Percentiles rank a stretch among this genome's conserved stretches.
Evolutionary conservation across 106 monocot species (phyloP).

Genomic region (Dendrobium huoshanense): DNA sequence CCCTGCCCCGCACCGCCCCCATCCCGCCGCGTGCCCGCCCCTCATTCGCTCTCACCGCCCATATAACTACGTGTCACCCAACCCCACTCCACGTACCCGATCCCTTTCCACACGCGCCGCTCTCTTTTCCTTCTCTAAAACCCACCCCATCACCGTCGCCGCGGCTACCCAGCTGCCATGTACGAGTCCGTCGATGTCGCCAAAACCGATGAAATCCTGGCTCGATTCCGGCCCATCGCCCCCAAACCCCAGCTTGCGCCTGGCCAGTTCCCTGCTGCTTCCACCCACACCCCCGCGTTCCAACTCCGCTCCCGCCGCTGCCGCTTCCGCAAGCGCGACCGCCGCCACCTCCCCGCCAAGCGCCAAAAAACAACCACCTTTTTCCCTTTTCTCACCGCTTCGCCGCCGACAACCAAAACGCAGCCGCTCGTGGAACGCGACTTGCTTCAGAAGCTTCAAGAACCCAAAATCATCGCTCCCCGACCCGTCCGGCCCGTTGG

Average conservation of each 20-base stretch:
- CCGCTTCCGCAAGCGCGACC: slow-evolving; percentile 4
- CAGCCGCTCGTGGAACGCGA: slow-evolving; percentile 21
- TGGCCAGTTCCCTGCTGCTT: slow-evolving; percentile 2
- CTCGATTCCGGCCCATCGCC: slow-evolving; percentile 82
- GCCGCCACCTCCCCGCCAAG: not conserved
- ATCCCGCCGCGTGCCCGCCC: not conserved
- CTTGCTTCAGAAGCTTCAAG: slow-evolving; percentile 47
- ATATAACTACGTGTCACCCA: slow-evolving; percentile 18
- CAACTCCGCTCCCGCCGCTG: slow-evolving; percentile 32
- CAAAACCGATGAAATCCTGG: slow-evolving; percentile 84
- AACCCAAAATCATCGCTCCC: slow-evolving; percentile 51
- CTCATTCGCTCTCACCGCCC: not conserved
- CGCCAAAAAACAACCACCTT: slow-evolving; percentile 18
- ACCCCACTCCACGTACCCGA: slow-evolving; percentile 50
- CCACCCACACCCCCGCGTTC: slow-evolving; percentile 13
- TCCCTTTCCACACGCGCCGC: slow-evolving; percentile 40
- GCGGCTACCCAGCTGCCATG: slow-evolving; percentile 9
- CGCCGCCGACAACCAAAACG: not conserved
- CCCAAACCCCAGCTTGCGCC: slow-evolving; percentile 44
- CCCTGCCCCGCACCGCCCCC: too few species aligned
- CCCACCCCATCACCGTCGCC: not conserved
- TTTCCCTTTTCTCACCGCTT: slow-evolving; percentile 16
- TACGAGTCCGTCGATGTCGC: slow-evolving; percentile 50
- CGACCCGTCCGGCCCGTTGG: slow-evolving; percentile 69
- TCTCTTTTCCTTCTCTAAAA: slow-evolving; percentile 7